Evolutionary conservation across 1,139 yeast genomes (phyloP).

Genomic region (Debaryomyces psychrophilus): DNA sequence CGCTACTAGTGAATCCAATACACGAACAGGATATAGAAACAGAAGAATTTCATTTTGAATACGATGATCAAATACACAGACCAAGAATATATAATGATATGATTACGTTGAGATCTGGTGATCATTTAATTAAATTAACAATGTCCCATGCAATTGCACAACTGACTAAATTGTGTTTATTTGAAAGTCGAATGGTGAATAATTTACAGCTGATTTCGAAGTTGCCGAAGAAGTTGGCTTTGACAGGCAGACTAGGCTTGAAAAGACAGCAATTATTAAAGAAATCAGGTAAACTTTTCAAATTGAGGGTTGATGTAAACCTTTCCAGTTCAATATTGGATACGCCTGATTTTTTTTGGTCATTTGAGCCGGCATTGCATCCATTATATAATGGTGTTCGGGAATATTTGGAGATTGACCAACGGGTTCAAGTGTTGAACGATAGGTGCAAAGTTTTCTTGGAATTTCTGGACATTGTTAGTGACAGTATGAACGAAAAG

Average conservation of each 20-base stretch:
- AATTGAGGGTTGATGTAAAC: constrained; percentile 89
- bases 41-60: constrained; percentile 92
- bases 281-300: constrained; percentile 88
- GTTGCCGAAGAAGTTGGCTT: constrained; percentile 84
- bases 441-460: constrained; percentile 92
- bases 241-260: constrained; percentile 83
- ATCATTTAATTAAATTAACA: constrained; percentile 87
- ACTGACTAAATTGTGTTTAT: constrained; percentile 85
- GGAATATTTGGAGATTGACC: constrained; percentile 92
- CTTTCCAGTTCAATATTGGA: constrained; percentile 87
- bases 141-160: constrained; percentile 97
- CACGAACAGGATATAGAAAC: constrained; percentile 92
- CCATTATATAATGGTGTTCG: constrained; percentile 88
- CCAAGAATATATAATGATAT: constrained; percentile 94
- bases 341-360: constrained; percentile 97
- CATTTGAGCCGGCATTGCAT: constrained; percentile 90
- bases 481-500: constrained; percentile 91
- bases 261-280: constrained; percentile 77
- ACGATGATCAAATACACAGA: constrained; percentile 75
- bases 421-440: constrained; percentile 87
- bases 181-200: constrained; percentile 89
- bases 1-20: constrained; percentile 71
- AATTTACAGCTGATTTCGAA: constrained; percentile 82
- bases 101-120: constrained; percentile 88
- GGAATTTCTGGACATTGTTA: constrained; percentile 89